These are phyloP conservation scores for Pyracantha coccinea DNA, from an alignment of 331 rosid genomes.

Conservation along the genomic window DNA sequence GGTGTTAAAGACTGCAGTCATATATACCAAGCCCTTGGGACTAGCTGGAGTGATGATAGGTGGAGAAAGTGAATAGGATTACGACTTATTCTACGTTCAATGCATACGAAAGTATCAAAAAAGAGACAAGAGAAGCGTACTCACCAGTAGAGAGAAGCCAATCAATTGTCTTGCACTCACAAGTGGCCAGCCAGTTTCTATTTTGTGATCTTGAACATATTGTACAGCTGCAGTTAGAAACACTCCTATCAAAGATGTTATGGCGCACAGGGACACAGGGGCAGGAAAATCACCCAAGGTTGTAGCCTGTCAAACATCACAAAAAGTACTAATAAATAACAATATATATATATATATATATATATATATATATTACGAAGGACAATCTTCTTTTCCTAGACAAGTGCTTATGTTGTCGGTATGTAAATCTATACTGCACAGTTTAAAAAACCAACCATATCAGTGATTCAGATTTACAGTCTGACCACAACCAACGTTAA, in stretches of 20 bases:
- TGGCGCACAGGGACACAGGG: slow-evolving; percentile 60
- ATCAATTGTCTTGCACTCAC: slow-evolving; percentile 32
- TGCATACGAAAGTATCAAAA: neutral
- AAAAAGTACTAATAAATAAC: too few species aligned
- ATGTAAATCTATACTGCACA: too few species aligned
- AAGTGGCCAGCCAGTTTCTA: slow-evolving; percentile 37
- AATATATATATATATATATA: too few species aligned
- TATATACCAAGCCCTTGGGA: neutral
- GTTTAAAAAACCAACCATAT: too few species aligned
- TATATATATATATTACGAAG: too few species aligned
- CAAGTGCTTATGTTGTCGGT: neutral
- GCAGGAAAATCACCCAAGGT: slow-evolving; percentile 69
- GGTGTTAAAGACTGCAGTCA: neutral
- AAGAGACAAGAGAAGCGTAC: neutral
- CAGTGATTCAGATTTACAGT: neutral
- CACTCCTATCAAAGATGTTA: slow-evolving; percentile 59
- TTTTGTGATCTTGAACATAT: slow-evolving; percentile 23
- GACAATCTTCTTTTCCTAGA: neutral
- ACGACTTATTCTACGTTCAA: neutral
- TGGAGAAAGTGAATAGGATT: neutral
- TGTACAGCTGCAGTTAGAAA: slow-evolving; percentile 39
- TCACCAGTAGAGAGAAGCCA: slow-evolving; percentile 51
- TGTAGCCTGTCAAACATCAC: slow-evolving; percentile 40
- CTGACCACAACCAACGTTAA: neutral
- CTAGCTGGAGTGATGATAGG: neutral